Percentiles rank a stretch among this genome's conserved stretches.
phyloP scores from a whole-genome alignment of 2,329 filamentous ascomycete species.

The Endocalyx cinctus region DNA sequence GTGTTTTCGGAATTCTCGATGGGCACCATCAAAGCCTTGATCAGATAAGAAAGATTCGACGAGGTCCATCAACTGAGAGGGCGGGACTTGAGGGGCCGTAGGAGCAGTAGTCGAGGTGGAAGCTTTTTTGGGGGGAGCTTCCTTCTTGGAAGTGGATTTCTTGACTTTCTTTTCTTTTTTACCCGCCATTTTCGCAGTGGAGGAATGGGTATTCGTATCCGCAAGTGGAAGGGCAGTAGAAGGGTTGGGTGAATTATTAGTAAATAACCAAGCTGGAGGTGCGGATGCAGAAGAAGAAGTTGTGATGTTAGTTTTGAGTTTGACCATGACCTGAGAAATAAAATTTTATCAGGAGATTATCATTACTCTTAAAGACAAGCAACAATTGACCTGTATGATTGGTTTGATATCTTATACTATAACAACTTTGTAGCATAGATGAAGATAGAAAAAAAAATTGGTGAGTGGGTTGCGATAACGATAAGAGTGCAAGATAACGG shows the following conservation, averaged over 20 bases:
- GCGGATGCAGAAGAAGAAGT: slow-evolving; percentile 13
- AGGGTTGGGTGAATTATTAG: slow-evolving; percentile 22
- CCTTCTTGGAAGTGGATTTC: slow-evolving; percentile 14
- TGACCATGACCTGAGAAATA: slow-evolving; percentile 13
- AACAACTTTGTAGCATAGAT: neutral
- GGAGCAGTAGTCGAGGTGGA: slow-evolving; percentile 12
- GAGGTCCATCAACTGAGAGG: slow-evolving; percentile 60
- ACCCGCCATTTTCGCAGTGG: slow-evolving; percentile 13
- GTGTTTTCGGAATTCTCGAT: slow-evolving; percentile 60
- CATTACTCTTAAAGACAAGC: neutral
- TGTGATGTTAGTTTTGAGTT: slow-evolving; percentile 7
- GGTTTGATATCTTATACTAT: slow-evolving; percentile 2
- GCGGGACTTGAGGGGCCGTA: slow-evolving; percentile 32
- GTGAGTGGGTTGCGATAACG: slow-evolving; percentile 10
- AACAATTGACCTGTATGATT: neutral
- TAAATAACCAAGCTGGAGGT: slow-evolving; percentile 29
- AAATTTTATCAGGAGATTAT: slow-evolving; percentile 1
- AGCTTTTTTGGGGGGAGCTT: slow-evolving; percentile 4
- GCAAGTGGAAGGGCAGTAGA: slow-evolving; percentile 7
- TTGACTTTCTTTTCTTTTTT: slow-evolving; percentile 21
- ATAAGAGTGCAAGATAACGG: slow-evolving; percentile 10
- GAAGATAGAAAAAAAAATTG: slow-evolving; percentile 8
- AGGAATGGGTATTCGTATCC: slow-evolving; percentile 3
- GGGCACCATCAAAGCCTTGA: slow-evolving; percentile 59
- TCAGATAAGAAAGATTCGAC: slow-evolving; percentile 63